Evolutionary conservation across 805 yeast species (phyloP), one percentile per base, ranked within the genome.

Genomic region (Nakazawaea wickerhamii): DNA sequence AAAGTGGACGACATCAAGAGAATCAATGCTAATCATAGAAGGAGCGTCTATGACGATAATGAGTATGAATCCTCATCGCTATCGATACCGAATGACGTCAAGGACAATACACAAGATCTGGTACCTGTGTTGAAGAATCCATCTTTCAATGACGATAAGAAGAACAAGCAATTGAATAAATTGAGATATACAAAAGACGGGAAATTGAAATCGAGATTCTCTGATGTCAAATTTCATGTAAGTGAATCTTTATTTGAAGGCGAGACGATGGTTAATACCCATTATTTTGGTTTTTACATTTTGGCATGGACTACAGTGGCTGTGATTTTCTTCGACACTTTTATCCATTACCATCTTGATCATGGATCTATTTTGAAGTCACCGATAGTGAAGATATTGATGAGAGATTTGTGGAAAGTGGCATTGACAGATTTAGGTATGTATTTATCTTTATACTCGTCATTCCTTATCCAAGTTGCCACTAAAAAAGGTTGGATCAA

Each of bases 261-360:
- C 13, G 68, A 65, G 4, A 55, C 60, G 22, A 63, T 68, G 46
- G 63, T 64, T 40, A 63, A 69, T 1, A 60, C 78, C 3, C 64
- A 67, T 42, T 89, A 86, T 58, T 79, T 75, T 51, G 98, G 98
- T 2, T 73, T 93, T 46, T 91, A 79, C 59, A 81, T 87, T 4
- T 71, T 89, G 38, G 77, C 79, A 48, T 87, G 96, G 96, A 63
- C 85, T 42, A 74, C 76, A 4, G 72, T 80, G 4, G 79, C 73
- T 20, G 68, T 81, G 43, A 58, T 72, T 30, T 71, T 78, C 44
- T 52, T 79, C 23, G 77, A 78, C 45, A 71, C 73, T 17, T 53
- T 79, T 7, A 64, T 80, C 14, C 72, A 77, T 45, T 76, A 81
- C 50, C 74, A 74, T 52, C 48, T 72, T 10, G 57, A 59, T 22